Evolutionary conservation across 2,329 filamentous ascomycete species (phyloP).

Genomic region (Coleophoma eucalyptorum): DNA sequence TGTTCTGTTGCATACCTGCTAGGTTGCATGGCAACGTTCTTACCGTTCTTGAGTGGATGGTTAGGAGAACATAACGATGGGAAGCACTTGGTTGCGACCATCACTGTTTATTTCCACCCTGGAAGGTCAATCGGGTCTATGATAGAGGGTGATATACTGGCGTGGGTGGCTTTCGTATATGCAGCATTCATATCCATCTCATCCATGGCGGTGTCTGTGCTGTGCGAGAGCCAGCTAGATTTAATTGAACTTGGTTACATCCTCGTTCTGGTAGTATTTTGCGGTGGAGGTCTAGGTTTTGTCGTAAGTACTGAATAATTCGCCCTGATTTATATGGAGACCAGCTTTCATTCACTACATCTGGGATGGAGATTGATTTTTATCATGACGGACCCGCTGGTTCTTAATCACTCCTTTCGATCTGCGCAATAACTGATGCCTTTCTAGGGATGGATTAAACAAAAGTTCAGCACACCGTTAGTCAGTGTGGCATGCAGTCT

Average conservation of each 20-base stretch:
- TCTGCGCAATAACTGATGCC: too few relatives aligned
- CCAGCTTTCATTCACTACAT: too few relatives aligned
- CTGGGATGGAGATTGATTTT: too few relatives aligned
- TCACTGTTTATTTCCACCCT: conserved; percentile 94
- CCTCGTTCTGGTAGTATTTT: conserved; percentile 77
- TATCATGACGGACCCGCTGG: too few relatives aligned
- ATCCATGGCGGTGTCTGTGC: conserved; percentile 84
- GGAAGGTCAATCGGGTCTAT: conserved; percentile 84
- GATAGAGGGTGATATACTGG: conserved; percentile 78
- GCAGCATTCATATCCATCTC: conserved; percentile 71
- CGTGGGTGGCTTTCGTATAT: conserved; percentile 75
- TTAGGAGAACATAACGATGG: conserved; percentile 76
- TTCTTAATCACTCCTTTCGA: too few relatives aligned
- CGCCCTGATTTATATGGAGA: too few relatives aligned
- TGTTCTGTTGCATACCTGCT: conserved; percentile 87
- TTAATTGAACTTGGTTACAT: conserved; percentile 70
- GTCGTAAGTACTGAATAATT: conserved; percentile 33
- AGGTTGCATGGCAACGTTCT: conserved; percentile 82
- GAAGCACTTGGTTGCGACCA: conserved; percentile 89
- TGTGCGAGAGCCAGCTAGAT: conserved; percentile 66
- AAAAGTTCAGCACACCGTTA: conserved; percentile 70
- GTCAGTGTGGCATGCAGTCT: conserved; percentile 85
- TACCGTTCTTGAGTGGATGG: conserved; percentile 65
- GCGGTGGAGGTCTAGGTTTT: conserved; percentile 81
- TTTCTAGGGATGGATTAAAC: conserved; percentile 70